Evolutionary conservation across 805 yeast species (phyloP).

Genomic region (Torulaspora franciscae): DNA sequence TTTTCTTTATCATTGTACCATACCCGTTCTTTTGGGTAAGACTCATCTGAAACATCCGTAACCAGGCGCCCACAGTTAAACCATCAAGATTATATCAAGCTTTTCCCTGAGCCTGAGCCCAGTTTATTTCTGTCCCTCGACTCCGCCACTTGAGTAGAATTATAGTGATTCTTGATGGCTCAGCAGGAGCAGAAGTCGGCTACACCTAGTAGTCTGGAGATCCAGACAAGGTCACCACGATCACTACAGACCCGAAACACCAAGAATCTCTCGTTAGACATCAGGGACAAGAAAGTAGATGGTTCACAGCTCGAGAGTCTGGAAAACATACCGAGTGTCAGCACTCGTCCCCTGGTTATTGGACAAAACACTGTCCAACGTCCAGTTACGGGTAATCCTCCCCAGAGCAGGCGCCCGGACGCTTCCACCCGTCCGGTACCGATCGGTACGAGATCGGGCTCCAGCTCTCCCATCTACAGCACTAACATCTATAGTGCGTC

Average conservation of each 20-base stretch:
- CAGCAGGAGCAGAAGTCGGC: slow-evolving; percentile 1
- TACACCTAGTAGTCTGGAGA: slow-evolving; percentile 1
- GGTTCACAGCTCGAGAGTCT: not conserved
- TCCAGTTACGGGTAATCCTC: not conserved
- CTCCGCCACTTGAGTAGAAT: not conserved
- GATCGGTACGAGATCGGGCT: slow-evolving; percentile 3
- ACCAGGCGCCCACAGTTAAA: not conserved
- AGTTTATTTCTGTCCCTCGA: not conserved
- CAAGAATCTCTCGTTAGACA: slow-evolving; percentile 27
- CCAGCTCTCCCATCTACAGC: slow-evolving; percentile 12
- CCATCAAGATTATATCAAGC: not conserved
- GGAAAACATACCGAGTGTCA: slow-evolving; percentile 3
- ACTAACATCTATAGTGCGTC: slow-evolving; percentile 2
- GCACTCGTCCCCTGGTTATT: slow-evolving; percentile 1
- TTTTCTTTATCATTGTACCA: slow-evolving; percentile 1
- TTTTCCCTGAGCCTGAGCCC: not conserved
- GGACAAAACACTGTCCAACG: not conserved
- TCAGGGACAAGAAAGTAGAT: slow-evolving; percentile 8
- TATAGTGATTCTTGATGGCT: not conserved
- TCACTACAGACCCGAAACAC: slow-evolving; percentile 30
- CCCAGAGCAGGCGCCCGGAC: slow-evolving; percentile 17
- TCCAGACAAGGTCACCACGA: slow-evolving; percentile 15
- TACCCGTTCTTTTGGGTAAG: not conserved
- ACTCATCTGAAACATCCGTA: not conserved
- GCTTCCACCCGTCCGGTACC: slow-evolving; percentile 25